Percentiles rank a stretch among this genome's conserved stretches.
These are phyloP conservation scores for Punica granatum DNA, from an alignment of 345 rosid genomes.

Conservation along the genomic window DNA sequence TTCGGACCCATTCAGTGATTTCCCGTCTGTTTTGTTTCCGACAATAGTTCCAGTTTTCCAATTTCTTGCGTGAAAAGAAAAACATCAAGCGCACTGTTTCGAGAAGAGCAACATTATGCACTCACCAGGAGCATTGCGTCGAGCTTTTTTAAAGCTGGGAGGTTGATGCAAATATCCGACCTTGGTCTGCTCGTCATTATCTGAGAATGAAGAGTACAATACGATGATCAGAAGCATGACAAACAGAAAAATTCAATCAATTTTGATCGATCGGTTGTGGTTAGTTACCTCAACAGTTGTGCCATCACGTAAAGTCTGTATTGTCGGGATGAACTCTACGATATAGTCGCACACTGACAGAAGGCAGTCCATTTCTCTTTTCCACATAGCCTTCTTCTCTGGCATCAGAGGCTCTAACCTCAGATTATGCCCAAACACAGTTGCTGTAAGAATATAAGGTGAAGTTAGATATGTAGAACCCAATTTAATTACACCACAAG, in stretches of 20 bases:
- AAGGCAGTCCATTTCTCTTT: conserved; percentile 84
- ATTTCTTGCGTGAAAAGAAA: not conserved
- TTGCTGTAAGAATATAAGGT: conserved; percentile 37
- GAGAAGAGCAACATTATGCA: not conserved
- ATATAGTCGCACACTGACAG: conserved; percentile 79
- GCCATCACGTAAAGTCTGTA: conserved; percentile 54
- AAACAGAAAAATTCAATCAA: not conserved
- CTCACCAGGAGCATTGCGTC: conserved; percentile 40
- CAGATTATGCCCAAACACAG: conserved; percentile 81
- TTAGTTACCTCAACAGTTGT: conserved; percentile 52
- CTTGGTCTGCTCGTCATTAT: conserved; percentile 42
- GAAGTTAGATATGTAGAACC: not conserved
- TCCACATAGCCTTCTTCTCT: conserved; percentile 83
- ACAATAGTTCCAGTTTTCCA: not conserved
- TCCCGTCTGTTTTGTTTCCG: not conserved
- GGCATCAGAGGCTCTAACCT: conserved; percentile 71
- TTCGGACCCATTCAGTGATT: not conserved
- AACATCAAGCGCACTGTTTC: no score
- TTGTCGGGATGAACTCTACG: conserved; percentile 57
- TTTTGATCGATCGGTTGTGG: not conserved
- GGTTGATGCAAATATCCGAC: conserved; percentile 41
- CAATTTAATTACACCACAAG: not conserved
- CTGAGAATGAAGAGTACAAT: conserved; percentile 12
- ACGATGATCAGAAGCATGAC: not conserved
- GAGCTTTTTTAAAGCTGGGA: conserved; percentile 54